A percentile compares a stretch with the other conserved stretches of the same genome.
These are phyloP conservation scores for Gnetum montanum DNA, from an alignment of 75 land plant species.

Conservation along the genomic window DNA sequence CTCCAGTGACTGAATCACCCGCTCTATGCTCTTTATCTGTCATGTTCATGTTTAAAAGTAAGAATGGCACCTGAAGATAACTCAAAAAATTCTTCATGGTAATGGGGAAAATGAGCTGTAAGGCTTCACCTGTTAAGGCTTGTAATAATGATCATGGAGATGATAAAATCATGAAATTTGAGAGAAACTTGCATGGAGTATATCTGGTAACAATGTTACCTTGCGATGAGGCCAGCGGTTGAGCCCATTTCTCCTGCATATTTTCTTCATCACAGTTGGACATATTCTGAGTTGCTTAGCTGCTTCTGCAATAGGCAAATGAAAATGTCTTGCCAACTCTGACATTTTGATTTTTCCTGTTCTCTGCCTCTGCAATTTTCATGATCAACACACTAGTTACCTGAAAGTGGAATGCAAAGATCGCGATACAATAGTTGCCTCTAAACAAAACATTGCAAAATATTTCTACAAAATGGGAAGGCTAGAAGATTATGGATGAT, in stretches of 20 bases:
- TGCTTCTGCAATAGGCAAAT: constrained; percentile 30
- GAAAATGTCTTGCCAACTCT: constrained; percentile 29
- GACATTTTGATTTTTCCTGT: constrained; percentile 23
- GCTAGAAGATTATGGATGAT: neutral
- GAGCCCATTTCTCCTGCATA: constrained; percentile 32
- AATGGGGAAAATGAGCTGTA: neutral
- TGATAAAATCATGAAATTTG: too few relatives aligned
- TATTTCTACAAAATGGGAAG: neutral
- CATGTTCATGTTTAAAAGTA: neutral
- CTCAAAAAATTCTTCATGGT: neutral
- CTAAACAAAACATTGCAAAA: neutral
- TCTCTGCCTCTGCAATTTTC: constrained; percentile 28
- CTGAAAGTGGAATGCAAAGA: neutral
- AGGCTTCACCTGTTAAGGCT: neutral
- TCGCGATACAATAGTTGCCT: neutral
- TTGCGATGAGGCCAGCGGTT: constrained; percentile 42
- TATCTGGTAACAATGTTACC: neutral
- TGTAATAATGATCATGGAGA: neutral
- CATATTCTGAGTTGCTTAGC: constrained; percentile 29
- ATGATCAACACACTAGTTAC: neutral
- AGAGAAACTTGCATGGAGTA: too few relatives aligned
- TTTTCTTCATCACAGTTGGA: constrained; percentile 32
- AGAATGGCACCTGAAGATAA: neutral
- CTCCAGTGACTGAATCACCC: neutral
- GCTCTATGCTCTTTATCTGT: neutral